These are phyloP conservation scores for Penicillium crustosum DNA, from an alignment of 2,329 filamentous ascomycete species.

Conservation along the genomic window DNA sequence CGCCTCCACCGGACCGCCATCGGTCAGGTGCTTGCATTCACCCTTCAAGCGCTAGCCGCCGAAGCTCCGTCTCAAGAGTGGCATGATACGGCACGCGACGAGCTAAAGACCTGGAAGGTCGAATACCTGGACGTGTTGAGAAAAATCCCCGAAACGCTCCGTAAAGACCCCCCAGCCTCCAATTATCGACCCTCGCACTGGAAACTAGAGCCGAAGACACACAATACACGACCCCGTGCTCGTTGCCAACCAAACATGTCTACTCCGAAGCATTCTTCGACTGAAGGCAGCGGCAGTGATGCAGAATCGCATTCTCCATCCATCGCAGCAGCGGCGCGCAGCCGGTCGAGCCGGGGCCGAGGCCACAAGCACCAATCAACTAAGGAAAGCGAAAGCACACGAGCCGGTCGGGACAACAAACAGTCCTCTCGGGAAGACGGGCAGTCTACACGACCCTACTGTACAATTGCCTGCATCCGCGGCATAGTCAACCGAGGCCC, in stretches of 20 bases:
- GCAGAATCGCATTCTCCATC: too few relatives aligned
- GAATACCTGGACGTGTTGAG: conserved; percentile 24
- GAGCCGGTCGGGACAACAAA: too few relatives aligned
- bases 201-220: conserved; percentile 18
- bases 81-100: conserved; percentile 20
- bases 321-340: too few relatives aligned
- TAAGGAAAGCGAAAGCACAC: too few relatives aligned
- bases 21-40: conserved; percentile 35
- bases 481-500: conserved; percentile 20
- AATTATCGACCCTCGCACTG: conserved; percentile 28
- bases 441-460: conserved; percentile 20
- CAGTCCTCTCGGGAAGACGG: conserved; percentile 1
- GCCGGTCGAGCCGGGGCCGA: too few relatives aligned
- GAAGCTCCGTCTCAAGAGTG: conserved; percentile 25
- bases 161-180: conserved; percentile 20
- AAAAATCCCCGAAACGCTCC: conserved; percentile 26
- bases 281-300: conserved; percentile 22
- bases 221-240: conserved; percentile 23
- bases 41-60: conserved; percentile 29
- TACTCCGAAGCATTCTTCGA: conserved; percentile 16
- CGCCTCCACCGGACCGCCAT: conserved; percentile 35
- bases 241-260: conserved; percentile 14
- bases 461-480: conserved; percentile 24
- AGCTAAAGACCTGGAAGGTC: conserved; percentile 27
- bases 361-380: too few relatives aligned